Percentiles rank a stretch among this genome's conserved stretches.
These are phyloP conservation scores for Sphenostylis stenocarpa DNA, from an alignment of 306 rosid species.

Conservation along the genomic window DNA sequence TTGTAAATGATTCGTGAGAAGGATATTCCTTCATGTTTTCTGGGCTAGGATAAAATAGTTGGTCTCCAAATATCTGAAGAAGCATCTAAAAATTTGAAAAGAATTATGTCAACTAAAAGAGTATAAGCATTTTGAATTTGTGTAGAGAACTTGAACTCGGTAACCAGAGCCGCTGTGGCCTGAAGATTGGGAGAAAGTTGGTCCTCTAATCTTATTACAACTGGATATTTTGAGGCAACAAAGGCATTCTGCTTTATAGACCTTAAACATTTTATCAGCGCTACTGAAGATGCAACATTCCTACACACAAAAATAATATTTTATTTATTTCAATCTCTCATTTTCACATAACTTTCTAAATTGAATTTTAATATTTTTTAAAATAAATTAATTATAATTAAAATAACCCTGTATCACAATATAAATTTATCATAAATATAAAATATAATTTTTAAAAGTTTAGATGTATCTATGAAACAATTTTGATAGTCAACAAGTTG, in stretches of 20 bases:
- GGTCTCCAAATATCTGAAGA: constrained; percentile 70
- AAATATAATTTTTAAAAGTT: too few species aligned
- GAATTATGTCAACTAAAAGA: constrained; percentile 23
- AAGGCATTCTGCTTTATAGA: constrained; percentile 84
- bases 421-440: too few species aligned
- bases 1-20: constrained; percentile 83
- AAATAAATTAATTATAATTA: too few species aligned
- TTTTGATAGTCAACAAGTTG: too few species aligned
- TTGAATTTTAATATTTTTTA: neutral
- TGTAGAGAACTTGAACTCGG: constrained; percentile 20
- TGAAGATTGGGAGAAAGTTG: constrained; percentile 95
- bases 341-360: neutral
- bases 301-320: constrained; percentile 35
- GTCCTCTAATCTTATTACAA: constrained; percentile 91
- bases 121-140: neutral
- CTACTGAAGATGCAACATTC: constrained; percentile 91
- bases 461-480: too few species aligned
- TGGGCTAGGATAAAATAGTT: constrained; percentile 65
- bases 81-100: constrained; percentile 61
- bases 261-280: constrained; percentile 73
- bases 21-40: constrained; percentile 82
- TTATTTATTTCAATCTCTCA: too few species aligned
- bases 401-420: too few species aligned
- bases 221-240: constrained; percentile 79
- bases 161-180: constrained; percentile 87